These are phyloP conservation scores for Moricandia moricandioides DNA, from an alignment of 345 rosid genomes.

Conservation along the genomic window DNA sequence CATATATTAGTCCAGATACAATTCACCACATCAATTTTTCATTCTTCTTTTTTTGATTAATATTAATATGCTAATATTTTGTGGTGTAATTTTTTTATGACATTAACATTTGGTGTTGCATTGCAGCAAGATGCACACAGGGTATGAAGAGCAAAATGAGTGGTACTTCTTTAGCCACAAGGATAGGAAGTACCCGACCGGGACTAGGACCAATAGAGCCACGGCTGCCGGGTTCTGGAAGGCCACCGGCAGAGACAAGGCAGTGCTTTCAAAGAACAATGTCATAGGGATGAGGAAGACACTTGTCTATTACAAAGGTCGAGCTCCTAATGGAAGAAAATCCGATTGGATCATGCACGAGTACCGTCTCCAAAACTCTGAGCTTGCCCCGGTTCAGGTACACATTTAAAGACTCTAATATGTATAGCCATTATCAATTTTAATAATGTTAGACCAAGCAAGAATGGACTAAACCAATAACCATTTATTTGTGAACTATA, in stretches of 20 bases:
- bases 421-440: neutral
- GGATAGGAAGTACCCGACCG: constrained; percentile 95
- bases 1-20: neutral
- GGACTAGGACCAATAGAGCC: constrained; percentile 87
- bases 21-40: constrained; percentile 8
- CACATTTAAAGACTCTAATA: neutral
- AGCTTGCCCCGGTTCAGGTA: constrained; percentile 74
- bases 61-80: neutral
- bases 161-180: constrained; percentile 99
- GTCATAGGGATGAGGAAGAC: constrained; percentile 95
- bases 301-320: constrained; percentile 84
- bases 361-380: constrained; percentile 76
- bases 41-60: neutral
- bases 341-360: constrained; percentile 98
- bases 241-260: constrained; percentile 95
- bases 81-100: neutral
- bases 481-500: constrained; percentile 22
- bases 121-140: constrained; percentile 71
- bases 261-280: constrained; percentile 68
- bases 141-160: constrained; percentile 78
- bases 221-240: constrained; percentile 96
- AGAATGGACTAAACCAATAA: neutral
- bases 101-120: constrained; percentile 11
- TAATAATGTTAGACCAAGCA: neutral
- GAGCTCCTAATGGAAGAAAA: constrained; percentile 91